Conservation (phyloP, 2,329 filamentous ascomycete species). For the Alternaria sp. region DNA sequence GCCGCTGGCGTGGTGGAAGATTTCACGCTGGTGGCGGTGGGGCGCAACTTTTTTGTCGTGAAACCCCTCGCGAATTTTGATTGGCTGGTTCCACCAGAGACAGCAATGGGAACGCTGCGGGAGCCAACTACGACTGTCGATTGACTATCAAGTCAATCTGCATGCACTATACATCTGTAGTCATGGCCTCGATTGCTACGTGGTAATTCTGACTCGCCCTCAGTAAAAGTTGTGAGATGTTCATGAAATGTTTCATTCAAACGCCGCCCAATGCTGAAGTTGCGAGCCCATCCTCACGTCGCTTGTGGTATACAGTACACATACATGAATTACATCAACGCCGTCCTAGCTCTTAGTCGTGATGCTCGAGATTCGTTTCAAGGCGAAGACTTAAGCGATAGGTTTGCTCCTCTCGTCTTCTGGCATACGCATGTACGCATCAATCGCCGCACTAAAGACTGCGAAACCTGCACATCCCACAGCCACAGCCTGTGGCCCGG, state of each 20-base stretch:
- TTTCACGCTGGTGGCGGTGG: constrained; percentile 32
- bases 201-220: not conserved
- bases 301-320: constrained; percentile 26
- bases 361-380: not conserved
- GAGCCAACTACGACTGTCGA: not conserved
- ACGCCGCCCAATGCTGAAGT: constrained; percentile 37
- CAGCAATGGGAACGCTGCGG: not conserved
- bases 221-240: not conserved
- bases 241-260: constrained; percentile 1
- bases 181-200: not conserved
- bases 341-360: not conserved
- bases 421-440: constrained; percentile 76
- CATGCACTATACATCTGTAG: not conserved
- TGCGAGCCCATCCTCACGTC: constrained; percentile 12
- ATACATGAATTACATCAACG: constrained; percentile 14
- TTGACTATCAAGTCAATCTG: not conserved
- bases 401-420: constrained; percentile 53
- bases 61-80: constrained; percentile 9
- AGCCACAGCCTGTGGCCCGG: constrained; percentile 86
- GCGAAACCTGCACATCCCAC: constrained; percentile 94
- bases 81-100: constrained; percentile 9
- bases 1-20: constrained; percentile 16
- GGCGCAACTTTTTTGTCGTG: constrained; percentile 21
- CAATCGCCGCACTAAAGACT: constrained; percentile 90
- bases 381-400: constrained; percentile 39